Percentiles rank a stretch among this genome's conserved stretches.
Conservation (phyloP, 371 early-diverging fungal species). For the Mortierella sp. region DNA sequence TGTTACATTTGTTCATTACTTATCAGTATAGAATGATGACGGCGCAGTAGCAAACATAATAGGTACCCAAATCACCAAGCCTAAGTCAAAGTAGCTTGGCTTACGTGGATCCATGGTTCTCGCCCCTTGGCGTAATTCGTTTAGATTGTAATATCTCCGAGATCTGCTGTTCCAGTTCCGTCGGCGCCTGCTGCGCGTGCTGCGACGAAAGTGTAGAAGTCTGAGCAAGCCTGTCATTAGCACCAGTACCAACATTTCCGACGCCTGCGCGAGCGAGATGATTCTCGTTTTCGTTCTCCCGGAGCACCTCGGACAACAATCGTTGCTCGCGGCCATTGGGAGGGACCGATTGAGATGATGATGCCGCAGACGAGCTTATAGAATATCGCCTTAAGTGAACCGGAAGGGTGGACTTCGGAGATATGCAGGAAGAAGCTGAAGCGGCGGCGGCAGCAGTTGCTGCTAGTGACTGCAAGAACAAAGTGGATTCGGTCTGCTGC, state of each 20-base stretch:
- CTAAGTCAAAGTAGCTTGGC: background rate
- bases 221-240: background rate
- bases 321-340: too few relatives aligned
- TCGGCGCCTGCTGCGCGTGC: conserved; percentile 3
- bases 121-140: background rate
- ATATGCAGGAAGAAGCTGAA: background rate
- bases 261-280: background rate
- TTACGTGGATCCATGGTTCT: background rate
- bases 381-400: conserved; percentile 7
- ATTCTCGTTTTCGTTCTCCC: too few relatives aligned
- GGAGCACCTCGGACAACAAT: too few relatives aligned
- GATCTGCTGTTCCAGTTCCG: conserved; percentile 42
- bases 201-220: background rate
- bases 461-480: conserved; percentile 20
- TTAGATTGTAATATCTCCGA: conserved; percentile 37
- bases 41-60: too few relatives aligned
- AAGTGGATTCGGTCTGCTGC: conserved; percentile 29
- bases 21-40: too few relatives aligned
- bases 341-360: background rate
- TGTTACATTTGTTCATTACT: too few relatives aligned
- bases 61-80: too few relatives aligned
- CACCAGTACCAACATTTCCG: too few relatives aligned
- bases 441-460: background rate
- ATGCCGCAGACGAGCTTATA: background rate
- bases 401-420: background rate